Percentiles rank a stretch among this genome's conserved stretches.
Evolutionary conservation across 805 yeast genomes (phyloP).

Genomic region (Yarrowia bubula): DNA sequence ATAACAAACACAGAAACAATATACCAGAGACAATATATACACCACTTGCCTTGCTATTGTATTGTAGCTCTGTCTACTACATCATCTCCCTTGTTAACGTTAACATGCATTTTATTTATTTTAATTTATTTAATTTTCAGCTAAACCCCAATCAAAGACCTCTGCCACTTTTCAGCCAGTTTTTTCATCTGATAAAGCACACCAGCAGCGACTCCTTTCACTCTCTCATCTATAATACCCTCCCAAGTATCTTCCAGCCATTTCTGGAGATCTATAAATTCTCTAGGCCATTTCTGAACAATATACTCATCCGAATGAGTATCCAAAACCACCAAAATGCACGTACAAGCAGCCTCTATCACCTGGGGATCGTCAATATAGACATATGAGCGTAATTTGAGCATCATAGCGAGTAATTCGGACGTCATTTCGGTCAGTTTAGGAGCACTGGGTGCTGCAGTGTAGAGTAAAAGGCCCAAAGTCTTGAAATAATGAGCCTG

Average conservation of each 20-base stretch:
- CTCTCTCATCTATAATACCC: slow-evolving; percentile 34
- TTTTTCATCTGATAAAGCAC: slow-evolving; percentile 36
- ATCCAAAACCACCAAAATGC: slow-evolving; percentile 38
- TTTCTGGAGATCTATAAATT: slow-evolving; percentile 36
- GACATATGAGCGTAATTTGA: slow-evolving; percentile 25
- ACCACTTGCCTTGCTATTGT: no score
- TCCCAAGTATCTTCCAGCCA: slow-evolving; percentile 40
- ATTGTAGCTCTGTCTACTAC: no score
- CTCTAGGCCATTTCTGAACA: slow-evolving; percentile 34
- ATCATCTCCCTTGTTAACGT: no score
- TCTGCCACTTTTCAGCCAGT: slow-evolving; percentile 34
- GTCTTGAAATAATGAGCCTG: slow-evolving; percentile 60
- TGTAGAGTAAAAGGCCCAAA: slow-evolving; percentile 53
- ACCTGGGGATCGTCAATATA: slow-evolving; percentile 31
- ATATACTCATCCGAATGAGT: slow-evolving; percentile 36
- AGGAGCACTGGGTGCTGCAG: slow-evolving; percentile 55
- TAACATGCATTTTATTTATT: no score
- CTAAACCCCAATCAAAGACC: slow-evolving; percentile 29
- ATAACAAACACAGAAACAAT: no score
- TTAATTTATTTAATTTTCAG: no score
- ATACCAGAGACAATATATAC: no score
- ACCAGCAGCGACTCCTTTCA: slow-evolving; percentile 38
- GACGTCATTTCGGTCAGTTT: slow-evolving; percentile 56
- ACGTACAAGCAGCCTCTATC: slow-evolving; percentile 38
- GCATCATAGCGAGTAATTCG: slow-evolving; percentile 46